phyloP scores from a whole-genome alignment of 306 rosid genomes.

The Prunus mongolica region DNA sequence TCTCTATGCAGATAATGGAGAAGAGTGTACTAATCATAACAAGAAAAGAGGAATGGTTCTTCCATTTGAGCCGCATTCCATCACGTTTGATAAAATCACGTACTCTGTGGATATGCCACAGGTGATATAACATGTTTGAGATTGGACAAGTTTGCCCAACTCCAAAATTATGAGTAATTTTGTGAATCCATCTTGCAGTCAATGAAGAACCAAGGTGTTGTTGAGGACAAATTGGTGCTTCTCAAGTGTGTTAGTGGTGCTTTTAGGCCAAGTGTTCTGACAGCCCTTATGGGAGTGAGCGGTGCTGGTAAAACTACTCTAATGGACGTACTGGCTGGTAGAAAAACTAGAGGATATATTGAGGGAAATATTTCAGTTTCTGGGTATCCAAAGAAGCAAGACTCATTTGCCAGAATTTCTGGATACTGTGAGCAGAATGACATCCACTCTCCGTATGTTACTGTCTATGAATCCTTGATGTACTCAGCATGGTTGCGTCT shows the following conservation, averaged over 20 bases:
- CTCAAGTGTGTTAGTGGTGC: slow-evolving; percentile 19
- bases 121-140: neutral
- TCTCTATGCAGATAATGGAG: neutral
- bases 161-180: neutral
- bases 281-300: slow-evolving; percentile 27
- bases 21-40: neutral
- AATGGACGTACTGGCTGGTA: slow-evolving; percentile 25
- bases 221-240: slow-evolving; percentile 21
- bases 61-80: slow-evolving; percentile 20
- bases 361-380: slow-evolving; percentile 18
- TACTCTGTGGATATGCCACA: slow-evolving; percentile 27
- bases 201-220: slow-evolving; percentile 18
- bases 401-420: slow-evolving; percentile 20
- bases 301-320: slow-evolving; percentile 26
- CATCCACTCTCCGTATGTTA: slow-evolving; percentile 63
- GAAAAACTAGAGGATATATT: slow-evolving; percentile 21
- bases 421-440: slow-evolving; percentile 28
- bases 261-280: slow-evolving; percentile 23
- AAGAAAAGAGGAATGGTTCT: slow-evolving; percentile 25
- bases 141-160: neutral
- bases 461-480: slow-evolving; percentile 55
- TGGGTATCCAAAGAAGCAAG: slow-evolving; percentile 20
- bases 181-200: slow-evolving; percentile 4
- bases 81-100: slow-evolving; percentile 21
- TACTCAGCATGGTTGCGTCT: slow-evolving; percentile 65